Base-by-base conservation (phyloP, 2,329 filamentous ascomycete genomes). In the Cladosporium sp. region DNA sequence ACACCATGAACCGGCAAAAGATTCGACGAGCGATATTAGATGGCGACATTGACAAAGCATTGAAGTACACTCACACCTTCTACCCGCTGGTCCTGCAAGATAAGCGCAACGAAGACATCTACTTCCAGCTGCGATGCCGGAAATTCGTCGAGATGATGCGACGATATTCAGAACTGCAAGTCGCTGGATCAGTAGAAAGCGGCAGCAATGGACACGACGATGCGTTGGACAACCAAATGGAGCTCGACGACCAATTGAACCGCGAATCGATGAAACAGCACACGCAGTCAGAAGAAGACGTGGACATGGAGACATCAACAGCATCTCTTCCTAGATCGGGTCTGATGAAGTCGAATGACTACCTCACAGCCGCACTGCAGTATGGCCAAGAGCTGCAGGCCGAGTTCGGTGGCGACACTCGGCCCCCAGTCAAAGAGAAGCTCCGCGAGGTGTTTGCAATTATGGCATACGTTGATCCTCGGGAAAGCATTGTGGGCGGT, bases 81-180 rank as follows among this genome's bases (percentile, higher is more conserved):
- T 99, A 97, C 72, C 91, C 92, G 5, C 84, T 85, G 26, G 92
- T 98, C 1, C 84, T 99, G 21, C 84, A 87, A 56, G 86, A 91
- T 25, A 73, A 72, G 30, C 60, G 71, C 49, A 92, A 97, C 73
- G 88, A 91, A 63, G 88, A 92, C 63, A 92, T 97, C 18, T 89
- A 93, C 75, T 98, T 99, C 79, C 90, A 89, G 65, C 82, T 99
- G 58, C 88, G 90, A 70, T 97, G 93, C 75, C 88, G 93, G 67
- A 96, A 95, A 75, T 97, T 98, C 76, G 89, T 98, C 67, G 95
- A 99, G 77, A 94, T 99, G 89, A 92, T 96, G 72, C 86, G 91
- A 48, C 86, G 85, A 65, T 89, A 88, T 39, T 88, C 89, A 2
- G 90, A 93, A 70, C 78, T 90, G 21, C 84, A 83, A 72, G 79